Base-by-base conservation (phyloP, 1,284 basidiomycete genomes). In the Apiotrichum sp. region DNA sequence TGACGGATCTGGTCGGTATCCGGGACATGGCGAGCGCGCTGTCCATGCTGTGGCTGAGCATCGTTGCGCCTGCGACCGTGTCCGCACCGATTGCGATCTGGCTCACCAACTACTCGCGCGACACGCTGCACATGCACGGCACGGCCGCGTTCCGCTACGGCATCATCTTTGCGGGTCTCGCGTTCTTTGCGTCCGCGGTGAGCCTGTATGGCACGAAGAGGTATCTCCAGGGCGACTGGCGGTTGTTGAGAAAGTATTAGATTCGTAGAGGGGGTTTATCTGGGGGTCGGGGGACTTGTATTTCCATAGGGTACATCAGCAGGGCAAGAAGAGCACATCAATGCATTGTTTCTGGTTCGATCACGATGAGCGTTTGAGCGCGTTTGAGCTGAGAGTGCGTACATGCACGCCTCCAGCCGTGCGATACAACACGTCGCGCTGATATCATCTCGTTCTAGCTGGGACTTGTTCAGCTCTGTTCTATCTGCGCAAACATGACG, bases 81-180 rank as follows among this genome's bases (percentile, higher is more conserved):
- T 71, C 71, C 7, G 71, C 75, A 46, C 76, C 77, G 3, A 76
- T 78, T 8, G 75, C 77, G 0, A 65, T 77, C 7, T 70, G 71
- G 13, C 58, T 79, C 13, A 63, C 75, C 29, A 63, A 77, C 32
- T 73, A 77, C 52, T 74, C 72, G 35, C 55, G 62, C 42, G 52
- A 53, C 34, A 51, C 60, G 32, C 51, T 75, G 10, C 62, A 67
- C 6, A 64, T 67, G 22, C 52, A 32, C 10, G 75, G 74, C 0
- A 64, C 72, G 1, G 57, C 64, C 13, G 68, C 67, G 29, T 78
- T 77, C 59, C 66, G 66, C 44, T 75, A 75, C 57, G 64, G 67
- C 44, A 77, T 78, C 48, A 71, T 73, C 7, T 73, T 78, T 42
- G 73, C 73, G 41, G 77, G 77, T 16, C 69, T 68, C 1, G 58